Evolutionary conservation across 352 stramenopile species (phyloP).

Genomic region (Phytophthora kernoviae): DNA sequence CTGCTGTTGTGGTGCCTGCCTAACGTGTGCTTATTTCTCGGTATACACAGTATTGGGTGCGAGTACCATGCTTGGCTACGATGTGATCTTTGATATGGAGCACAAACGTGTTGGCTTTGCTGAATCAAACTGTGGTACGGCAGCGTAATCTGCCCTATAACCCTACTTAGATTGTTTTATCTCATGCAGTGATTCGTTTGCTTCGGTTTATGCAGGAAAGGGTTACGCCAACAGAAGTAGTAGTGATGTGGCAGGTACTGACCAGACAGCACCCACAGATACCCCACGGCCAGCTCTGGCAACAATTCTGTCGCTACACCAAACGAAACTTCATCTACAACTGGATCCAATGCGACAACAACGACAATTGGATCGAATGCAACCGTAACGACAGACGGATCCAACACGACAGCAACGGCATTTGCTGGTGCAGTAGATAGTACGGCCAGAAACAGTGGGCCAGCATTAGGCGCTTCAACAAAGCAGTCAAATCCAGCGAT

Average conservation of each 20-base stretch:
- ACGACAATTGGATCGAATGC: constrained; percentile 6
- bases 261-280: background rate
- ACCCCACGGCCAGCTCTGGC: constrained; percentile 1
- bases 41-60: constrained; percentile 66
- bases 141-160: background rate
- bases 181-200: background rate
- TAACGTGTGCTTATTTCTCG: background rate
- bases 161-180: background rate
- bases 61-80: constrained; percentile 79
- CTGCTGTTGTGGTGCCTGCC: background rate
- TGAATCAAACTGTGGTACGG: constrained; percentile 67
- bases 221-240: constrained; percentile 16
- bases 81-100: constrained; percentile 87
- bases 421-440: constrained; percentile 5
- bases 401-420: constrained; percentile 19
- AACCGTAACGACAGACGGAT: constrained; percentile 1
- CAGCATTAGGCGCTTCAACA: constrained; percentile 2
- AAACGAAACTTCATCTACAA: background rate
- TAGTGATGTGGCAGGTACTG: constrained; percentile 4
- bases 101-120: constrained; percentile 82
- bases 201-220: constrained; percentile 16
- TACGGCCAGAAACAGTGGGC: constrained; percentile 6
- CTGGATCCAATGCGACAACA: constrained; percentile 7
- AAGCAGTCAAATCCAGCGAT: constrained; percentile 25
- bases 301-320: background rate